Base-by-base conservation (phyloP, 2,329 filamentous ascomycete species). In the Cladosporium halotolerans region DNA sequence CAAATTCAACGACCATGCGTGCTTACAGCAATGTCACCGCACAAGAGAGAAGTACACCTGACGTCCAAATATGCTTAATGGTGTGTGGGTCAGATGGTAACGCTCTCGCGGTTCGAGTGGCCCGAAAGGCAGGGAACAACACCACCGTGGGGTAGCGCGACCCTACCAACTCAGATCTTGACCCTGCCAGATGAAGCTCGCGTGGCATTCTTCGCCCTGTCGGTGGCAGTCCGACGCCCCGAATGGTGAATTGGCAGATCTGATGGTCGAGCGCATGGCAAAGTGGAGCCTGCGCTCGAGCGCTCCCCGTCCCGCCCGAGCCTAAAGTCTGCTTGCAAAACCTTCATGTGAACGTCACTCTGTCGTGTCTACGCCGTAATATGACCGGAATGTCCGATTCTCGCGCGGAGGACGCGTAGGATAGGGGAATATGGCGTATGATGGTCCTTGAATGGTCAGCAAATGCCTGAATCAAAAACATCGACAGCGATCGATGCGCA, bases 281-380 rank as follows among this genome's bases (percentile, higher is more conserved):
- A 28, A 28, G 23, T 28, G 23, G 23, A 28, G 23, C 23, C 23
- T 28, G 23, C 23, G 23, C 23, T 28, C 2, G 23, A 28, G 23
- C 10, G 1, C 6, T 38, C 34, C 11, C 34, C 10, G 39, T 41
- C 19, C 13, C 42, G 19, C 16, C 28, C 32, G 48, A 51, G 18
- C 43, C 44, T 44, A 44, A 19, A 51, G 11, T 51, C 44, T 51
- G 48, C 48, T 31, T 31, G 28, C 48, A 34, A 33, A 43, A 23
- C 40, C 47, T 43, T 50, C 38, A 4, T 9, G 34, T n/a, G 16
- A 51, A 51, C 48, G 48, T 51, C 48, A 51, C 48, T 51, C 48
- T 51, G 39, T 38, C 48, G 40, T 44, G 33, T 28, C 11, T n/a
- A 14, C 36, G 36, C 36, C 36, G 36, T 11, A 14, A 39, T 14